Base-by-base conservation (phyloP, 2,329 filamentous ascomycete genomes). In the Penicillium sp. region DNA sequence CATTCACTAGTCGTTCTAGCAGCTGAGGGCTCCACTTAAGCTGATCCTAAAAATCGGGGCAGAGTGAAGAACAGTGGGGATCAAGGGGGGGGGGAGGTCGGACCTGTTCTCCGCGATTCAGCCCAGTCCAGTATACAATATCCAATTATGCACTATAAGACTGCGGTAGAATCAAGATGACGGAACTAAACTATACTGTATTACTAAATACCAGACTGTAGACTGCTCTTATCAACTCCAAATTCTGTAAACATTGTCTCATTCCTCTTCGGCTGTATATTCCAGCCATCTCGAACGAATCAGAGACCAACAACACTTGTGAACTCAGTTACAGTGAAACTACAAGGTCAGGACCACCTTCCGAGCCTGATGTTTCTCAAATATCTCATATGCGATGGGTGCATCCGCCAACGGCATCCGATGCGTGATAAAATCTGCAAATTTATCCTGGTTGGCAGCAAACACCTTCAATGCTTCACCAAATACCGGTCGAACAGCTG, bases 361-460 rank as follows among this genome's bases (percentile, higher is more conserved):
- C 19, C 39, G 48, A 24, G 39, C 48, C 10, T 51, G 37, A 9
- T 44, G 48, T 10, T 34, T 51, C 18, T 51, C 48, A 28, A 50
- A 51, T 11, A 51, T 36, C 9, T 51, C 28, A 29, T 43, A 51
- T 6, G 26, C 48, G 9, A 24, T 18, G 4, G 48, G 26, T 16
- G 48, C 48, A 23, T 51, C 48, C 9, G 26, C 18, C 13, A 51
- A 26, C 7, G 37, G 37, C 48, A 43, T 33, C 7, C 26, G 37
- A 14, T 43, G 37, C 18, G 26, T 51, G 21, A 51, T 34, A n/a
- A 51, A 44, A 14, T 31, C 24, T 5, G 37, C 18, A 16, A 51
- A 33, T 26, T 51, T 51, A 34, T 51, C 48, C 16, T 51, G 48
- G n/a, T 43, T 31, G 11, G 34, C 39, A 7, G 31, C 31, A 6